Evolutionary conservation across 257 asterid genomes (phyloP), one percentile per base, ranked within the genome.

Genomic region (Solanum neorickii): DNA sequence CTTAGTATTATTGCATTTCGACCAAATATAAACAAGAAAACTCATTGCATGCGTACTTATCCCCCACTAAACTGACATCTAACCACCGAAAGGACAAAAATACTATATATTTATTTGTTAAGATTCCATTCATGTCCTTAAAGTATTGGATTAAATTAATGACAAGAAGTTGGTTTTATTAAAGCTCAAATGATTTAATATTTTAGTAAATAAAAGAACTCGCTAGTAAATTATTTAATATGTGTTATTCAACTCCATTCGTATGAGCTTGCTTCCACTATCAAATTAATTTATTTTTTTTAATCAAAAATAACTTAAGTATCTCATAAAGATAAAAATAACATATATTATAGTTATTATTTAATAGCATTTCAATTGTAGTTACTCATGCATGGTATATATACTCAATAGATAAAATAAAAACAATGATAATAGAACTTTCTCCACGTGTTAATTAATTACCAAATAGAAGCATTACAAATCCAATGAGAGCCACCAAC

Each of bases 241-340:
- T 62, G 31, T n/a, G 31, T 15, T 7, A 4, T 75, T 75, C 56
- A 23, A 23, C 18, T 74, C 29, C 33, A 8, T n/a, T 6, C 3
- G 6, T n/a, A 5, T n/a, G 70, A 62, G 31, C 12, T 65, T 12
- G 9, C 18, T n/a, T 9, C 13, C 9, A 11, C 60, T 16, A 52
- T 52, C 23, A 31, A 31, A 31, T 3, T 31, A 3, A 31, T 3
- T 3, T 3, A 31, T 3, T 0, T 2, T 29, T 2, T 29, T 29
- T 29, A 2, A 2, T 62, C 3, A 0, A n/a, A n/a, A 10, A 62
- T 5, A 23, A 23, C 1, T 0, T 4, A 0, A 10, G 2, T 62
- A 6, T 12, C 15, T 62, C 8, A 23, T 23, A 62, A 23, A 62
- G 7, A 1, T n/a, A 23, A 15, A 62, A 2, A 23, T 62, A 62